Evolutionary conservation across 768 basidiomycete species (phyloP).

Genomic region (Crepidotus variabilis): DNA sequence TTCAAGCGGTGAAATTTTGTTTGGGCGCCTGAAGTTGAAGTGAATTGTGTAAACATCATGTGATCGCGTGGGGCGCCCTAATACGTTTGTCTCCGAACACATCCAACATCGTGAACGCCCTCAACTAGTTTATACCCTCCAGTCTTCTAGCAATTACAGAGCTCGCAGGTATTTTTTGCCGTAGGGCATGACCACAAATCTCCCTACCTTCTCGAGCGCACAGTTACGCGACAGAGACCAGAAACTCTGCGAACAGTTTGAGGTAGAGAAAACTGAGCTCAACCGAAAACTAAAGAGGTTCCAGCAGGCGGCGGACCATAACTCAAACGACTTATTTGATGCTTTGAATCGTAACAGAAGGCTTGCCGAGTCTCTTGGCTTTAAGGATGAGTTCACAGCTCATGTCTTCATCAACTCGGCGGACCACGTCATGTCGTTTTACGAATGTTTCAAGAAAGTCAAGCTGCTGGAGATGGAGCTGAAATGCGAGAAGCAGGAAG

Average conservation of each 20-base stretch:
- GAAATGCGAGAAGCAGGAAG: conserved; percentile 17
- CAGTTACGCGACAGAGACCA: conserved; percentile 34
- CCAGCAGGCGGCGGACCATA: conserved; percentile 29
- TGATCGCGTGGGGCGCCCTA: too few species aligned
- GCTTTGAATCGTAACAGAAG: conserved; percentile 29
- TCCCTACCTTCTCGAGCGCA: conserved; percentile 26
- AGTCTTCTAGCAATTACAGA: not conserved
- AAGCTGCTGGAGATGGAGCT: conserved; percentile 28
- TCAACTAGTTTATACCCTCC: too few species aligned
- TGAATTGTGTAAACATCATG: too few species aligned
- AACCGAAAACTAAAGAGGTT: conserved; percentile 29
- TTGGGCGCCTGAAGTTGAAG: too few species aligned
- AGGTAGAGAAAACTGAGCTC: conserved; percentile 25
- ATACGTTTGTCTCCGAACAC: too few species aligned
- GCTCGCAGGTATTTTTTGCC: not conserved
- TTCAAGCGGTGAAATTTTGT: too few species aligned
- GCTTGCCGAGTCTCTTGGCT: conserved; percentile 42
- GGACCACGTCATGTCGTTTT: conserved; percentile 29
- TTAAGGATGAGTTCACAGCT: conserved; percentile 37
- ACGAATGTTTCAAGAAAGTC: conserved; percentile 31
- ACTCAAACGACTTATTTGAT: conserved; percentile 35
- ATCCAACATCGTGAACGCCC: too few species aligned
- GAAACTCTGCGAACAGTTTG: conserved; percentile 28
- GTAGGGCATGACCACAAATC: conserved; percentile 3
- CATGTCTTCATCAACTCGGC: conserved; percentile 35